Base-by-base conservation (phyloP, 257 asterid genomes). In the Schizonepeta tenuifolia region DNA sequence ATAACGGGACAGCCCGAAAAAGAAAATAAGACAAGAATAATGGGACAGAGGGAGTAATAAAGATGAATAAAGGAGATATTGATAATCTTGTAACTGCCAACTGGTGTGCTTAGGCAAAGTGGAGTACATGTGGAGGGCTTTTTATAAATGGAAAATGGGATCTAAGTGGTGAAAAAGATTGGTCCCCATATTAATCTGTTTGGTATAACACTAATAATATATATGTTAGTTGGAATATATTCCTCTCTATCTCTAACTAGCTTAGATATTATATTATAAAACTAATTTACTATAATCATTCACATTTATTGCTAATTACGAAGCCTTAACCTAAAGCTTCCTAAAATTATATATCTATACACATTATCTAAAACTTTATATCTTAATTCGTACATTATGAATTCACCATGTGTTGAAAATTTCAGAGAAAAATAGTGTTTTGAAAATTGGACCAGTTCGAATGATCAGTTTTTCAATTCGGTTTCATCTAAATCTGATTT, bases 171-270 rank as follows among this genome's bases (percentile, higher is more conserved):
- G 47, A 71, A 21, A 65, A 57, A 60, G 73, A 75, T 80, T 80
- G 78, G 84, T 80, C 78, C 79, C 81, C 78, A 53, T 71, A 51
- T 51, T 68, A 20, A 49, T 59, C 51, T 46, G 8, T 13, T 41
- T 43, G 38, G n/a, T 41, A 13, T 21, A 50, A 50, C 18, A 50
- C 56, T 50, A 17, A 17, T 50, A 17, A 17, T 50, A 17, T 50
- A 17, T 50, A 5, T 50, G 1, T 17, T 50, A 15, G 49, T 43
- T 43, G 31, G 7, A 20, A 17, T 53, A 53, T 57, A 57, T 47
- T 51, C 47, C 61, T 33, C 12, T 67, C 12, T 17, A 53, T 67
- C 60, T 67, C 65, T 21, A 43, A 43, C 55, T 1, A 33, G 26
- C 26, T 24, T 24, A 24, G 26, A 28, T 28, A 28, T 28, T 4